Base-by-base conservation (phyloP, 2,329 filamentous ascomycete species). In the Aspergillus sp. region DNA sequence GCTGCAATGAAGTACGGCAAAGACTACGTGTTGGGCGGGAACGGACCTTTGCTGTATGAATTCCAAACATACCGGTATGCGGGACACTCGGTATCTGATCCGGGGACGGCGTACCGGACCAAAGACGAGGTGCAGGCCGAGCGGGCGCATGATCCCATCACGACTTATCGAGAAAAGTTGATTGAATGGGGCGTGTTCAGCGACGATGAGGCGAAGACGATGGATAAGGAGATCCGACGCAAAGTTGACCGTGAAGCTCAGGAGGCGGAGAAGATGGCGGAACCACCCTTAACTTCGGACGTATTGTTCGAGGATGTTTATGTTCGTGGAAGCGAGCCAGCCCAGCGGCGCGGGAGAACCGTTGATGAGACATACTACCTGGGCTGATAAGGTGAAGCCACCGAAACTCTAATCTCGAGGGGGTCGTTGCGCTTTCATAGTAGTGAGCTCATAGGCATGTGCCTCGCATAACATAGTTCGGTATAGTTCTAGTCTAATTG, bases 21-120 rank as follows among this genome's bases (percentile, higher is more conserved):
- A 83, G 85, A 95, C 74, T 96, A 88, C 83, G 89, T 90, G 65
- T 81, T 83, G 59, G 83, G 86, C 59, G 92, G 89, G 77, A 92
- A 96, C 78, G 93, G 93, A 63, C 94, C 94, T 65, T 84, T 98
- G 64, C 91, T 98, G 70, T 90, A 96, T 78, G 94, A 98, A 82
- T 98, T 96, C 79, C 91, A 97, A 73, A 98, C 94, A 69, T 98
- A 98, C 88, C 88, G 94, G 73, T 98, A 97, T 79, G 94, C 94
- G 75, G 94, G 94, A 68, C 94, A 98, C 87, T 96, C 92, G 80
- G 97, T 98, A 93, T 96, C 92, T 72, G 94, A 98, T 79, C 94
- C 94, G 52, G 94, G 94, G 76, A 97, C 94, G 77, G 96, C 94
- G 69, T 98, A 98, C 88, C 89, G 92, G 78, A 96, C 92, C 68